A percentile compares a stretch with the other conserved stretches of the same genome.
phyloP scores from a whole-genome alignment of 768 basidiomycete genomes.

The Cystobasidium tubakii region DNA sequence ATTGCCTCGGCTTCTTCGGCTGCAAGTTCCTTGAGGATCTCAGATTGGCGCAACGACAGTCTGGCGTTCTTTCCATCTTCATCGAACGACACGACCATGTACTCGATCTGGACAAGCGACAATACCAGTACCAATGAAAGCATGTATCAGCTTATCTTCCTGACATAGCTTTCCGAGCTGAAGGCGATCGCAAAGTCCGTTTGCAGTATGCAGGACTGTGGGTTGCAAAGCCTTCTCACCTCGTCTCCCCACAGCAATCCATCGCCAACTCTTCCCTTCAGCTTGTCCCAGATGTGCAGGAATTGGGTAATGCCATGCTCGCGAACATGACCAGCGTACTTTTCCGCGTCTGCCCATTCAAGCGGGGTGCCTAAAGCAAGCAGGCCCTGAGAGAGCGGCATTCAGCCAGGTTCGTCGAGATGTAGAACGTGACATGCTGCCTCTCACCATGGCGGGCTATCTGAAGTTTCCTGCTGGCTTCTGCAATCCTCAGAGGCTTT shows the following conservation, averaged over 20 bases:
- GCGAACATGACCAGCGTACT: slow-evolving; percentile 80
- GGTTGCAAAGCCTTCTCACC: slow-evolving; percentile 54
- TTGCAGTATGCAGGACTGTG: neutral
- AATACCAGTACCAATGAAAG: slow-evolving; percentile 13
- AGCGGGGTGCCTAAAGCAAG: slow-evolving; percentile 88
- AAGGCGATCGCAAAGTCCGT: neutral
- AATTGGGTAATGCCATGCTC: slow-evolving; percentile 92
- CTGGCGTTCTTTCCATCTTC: slow-evolving; percentile 69
- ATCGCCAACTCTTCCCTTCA: slow-evolving; percentile 85
- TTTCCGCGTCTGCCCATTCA: slow-evolving; percentile 80
- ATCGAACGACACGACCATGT: slow-evolving; percentile 86
- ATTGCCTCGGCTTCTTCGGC: slow-evolving; percentile 54
- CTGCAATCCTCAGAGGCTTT: neutral
- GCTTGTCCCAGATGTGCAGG: slow-evolving; percentile 80
- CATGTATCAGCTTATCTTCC: neutral
- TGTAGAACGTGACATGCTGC: neutral
- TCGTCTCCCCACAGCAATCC: slow-evolving; percentile 97
- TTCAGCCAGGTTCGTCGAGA: neutral
- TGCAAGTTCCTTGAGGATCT: slow-evolving; percentile 70
- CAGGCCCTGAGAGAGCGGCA: slow-evolving; percentile 55
- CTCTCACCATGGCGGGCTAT: neutral
- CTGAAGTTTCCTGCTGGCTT: neutral
- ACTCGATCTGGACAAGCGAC: slow-evolving; percentile 66
- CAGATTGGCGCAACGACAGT: slow-evolving; percentile 87
- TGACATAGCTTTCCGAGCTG: neutral